Conservation (phyloP, 2,329 filamentous ascomycete genomes). For the Aspergillus terreus region DNA sequence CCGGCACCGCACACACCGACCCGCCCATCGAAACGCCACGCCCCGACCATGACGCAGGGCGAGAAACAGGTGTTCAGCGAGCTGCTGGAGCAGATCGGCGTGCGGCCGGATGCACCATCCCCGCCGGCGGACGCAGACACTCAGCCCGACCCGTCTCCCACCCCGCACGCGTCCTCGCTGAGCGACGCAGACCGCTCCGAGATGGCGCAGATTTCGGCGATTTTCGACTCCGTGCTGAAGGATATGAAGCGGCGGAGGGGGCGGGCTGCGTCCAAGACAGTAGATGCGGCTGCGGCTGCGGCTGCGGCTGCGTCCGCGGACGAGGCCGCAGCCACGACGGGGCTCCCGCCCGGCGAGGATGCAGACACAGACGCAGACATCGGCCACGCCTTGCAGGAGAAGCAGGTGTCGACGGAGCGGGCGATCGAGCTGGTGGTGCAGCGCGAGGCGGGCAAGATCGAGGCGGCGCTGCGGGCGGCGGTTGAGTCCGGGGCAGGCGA, state of each 20-base stretch:
- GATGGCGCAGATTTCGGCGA: slow-evolving; percentile 21
- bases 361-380: slow-evolving; percentile 5
- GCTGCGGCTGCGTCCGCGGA: neutral
- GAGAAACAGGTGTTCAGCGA: slow-evolving; percentile 14
- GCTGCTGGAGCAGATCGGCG: slow-evolving; percentile 10
- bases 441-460: slow-evolving; percentile 30
- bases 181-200: slow-evolving; percentile 16
- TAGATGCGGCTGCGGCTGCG: neutral
- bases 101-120: neutral
- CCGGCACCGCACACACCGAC: neutral
- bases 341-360: neutral
- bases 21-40: neutral
- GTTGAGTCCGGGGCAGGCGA: slow-evolving; percentile 29
- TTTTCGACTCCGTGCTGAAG: slow-evolving; percentile 22
- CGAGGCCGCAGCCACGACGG: neutral
- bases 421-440: slow-evolving; percentile 26
- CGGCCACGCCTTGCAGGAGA: slow-evolving; percentile 7
- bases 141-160: neutral
- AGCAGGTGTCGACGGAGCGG: slow-evolving; percentile 15
- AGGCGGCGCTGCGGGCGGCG: slow-evolving; percentile 25
- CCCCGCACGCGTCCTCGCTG: slow-evolving; percentile 1
- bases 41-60: slow-evolving; percentile 11
- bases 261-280: neutral
- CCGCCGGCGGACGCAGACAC: slow-evolving; percentile 1
- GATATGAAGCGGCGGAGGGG: slow-evolving; percentile 11